phyloP scores from a whole-genome alignment of 768 basidiomycete species.

The Suillus spraguei region DNA sequence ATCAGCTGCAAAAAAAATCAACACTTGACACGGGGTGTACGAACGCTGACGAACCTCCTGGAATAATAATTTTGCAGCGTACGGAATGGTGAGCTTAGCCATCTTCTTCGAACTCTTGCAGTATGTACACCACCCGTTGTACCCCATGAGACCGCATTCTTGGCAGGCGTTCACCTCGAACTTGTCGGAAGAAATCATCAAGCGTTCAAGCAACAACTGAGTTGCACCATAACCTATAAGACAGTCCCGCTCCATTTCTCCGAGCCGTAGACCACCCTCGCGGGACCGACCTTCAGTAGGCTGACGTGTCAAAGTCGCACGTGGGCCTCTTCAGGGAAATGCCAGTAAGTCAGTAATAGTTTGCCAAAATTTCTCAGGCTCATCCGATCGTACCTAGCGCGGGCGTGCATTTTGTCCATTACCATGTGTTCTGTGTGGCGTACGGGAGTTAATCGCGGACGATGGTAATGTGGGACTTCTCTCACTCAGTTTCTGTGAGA shows the following conservation, averaged over 20 bases:
- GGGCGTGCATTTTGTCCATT: slow-evolving; percentile 99
- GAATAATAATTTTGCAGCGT: slow-evolving; percentile 91
- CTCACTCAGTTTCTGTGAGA: slow-evolving; percentile 88
- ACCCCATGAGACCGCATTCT: slow-evolving; percentile 93
- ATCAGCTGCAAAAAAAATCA: slow-evolving; percentile 61
- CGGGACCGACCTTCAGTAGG: slow-evolving; percentile 98
- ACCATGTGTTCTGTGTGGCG: slow-evolving; percentile 86
- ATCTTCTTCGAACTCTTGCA: slow-evolving; percentile 98
- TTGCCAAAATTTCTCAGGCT: slow-evolving; percentile 15
- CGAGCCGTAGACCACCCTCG: slow-evolving; percentile 94
- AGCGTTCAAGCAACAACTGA: slow-evolving; percentile 90
- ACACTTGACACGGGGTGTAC: slow-evolving; percentile 9
- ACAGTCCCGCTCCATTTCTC: slow-evolving; percentile 99
- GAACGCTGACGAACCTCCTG: slow-evolving; percentile 64
- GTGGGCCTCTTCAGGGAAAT: slow-evolving; percentile 71
- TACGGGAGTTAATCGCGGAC: slow-evolving; percentile 19
- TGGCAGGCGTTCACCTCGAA: slow-evolving; percentile 97
- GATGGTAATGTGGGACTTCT: slow-evolving; percentile 8
- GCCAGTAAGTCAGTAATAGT: slow-evolving; percentile 15
- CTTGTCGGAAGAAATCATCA: slow-evolving; percentile 99
- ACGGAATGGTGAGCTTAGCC: slow-evolving; percentile 94
- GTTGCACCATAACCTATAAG: slow-evolving; percentile 98
- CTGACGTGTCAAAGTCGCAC: slow-evolving; percentile 94
- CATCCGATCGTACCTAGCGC: slow-evolving; percentile 69
- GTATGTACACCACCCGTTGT: slow-evolving; percentile 95